phyloP scores from a whole-genome alignment of 495 filamentous ascomycete genomes.

The Staphylotrichum longicolle region DNA sequence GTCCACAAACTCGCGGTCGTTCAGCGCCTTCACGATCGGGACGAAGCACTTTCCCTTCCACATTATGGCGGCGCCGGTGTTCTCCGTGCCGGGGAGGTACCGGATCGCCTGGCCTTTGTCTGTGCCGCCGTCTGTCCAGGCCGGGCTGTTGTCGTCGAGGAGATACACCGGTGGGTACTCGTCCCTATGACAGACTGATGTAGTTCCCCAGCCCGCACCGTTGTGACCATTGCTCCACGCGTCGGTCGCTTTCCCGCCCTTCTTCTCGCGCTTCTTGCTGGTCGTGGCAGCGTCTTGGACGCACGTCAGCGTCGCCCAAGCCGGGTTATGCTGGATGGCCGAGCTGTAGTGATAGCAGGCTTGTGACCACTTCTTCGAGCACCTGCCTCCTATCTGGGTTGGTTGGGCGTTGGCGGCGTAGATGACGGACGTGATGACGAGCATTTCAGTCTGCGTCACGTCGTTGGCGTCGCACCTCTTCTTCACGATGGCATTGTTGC shows the following conservation, averaged over 20 bases:
- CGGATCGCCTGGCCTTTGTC: constrained; percentile 6
- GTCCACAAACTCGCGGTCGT: neutral
- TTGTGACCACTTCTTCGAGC: neutral
- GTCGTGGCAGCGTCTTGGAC: neutral
- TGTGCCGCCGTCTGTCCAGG: neutral
- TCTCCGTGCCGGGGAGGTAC: neutral
- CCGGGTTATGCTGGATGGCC: neutral
- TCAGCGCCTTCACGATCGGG: neutral
- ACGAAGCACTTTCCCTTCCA: neutral
- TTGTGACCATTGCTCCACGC: too few relatives aligned
- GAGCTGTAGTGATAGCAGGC: constrained; percentile 15
- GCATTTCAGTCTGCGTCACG: neutral
- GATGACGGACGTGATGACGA: neutral
- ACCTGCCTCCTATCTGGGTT: neutral
- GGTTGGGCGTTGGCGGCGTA: neutral
- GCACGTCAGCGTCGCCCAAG: constrained; percentile 4
- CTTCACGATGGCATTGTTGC: too few relatives aligned
- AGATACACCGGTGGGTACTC: constrained; percentile 20
- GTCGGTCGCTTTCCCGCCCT: too few relatives aligned
- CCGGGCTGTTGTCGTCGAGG: neutral
- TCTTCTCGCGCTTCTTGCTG: neutral
- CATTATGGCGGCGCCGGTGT: neutral
- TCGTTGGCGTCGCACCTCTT: neutral
- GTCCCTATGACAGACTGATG: constrained; percentile 4
- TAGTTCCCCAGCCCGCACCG: too few relatives aligned